Evolutionary conservation across 768 basidiomycete genomes (phyloP), one percentile per base, ranked within the genome.

Genomic region (Phylloporus rhodoxanthus): DNA sequence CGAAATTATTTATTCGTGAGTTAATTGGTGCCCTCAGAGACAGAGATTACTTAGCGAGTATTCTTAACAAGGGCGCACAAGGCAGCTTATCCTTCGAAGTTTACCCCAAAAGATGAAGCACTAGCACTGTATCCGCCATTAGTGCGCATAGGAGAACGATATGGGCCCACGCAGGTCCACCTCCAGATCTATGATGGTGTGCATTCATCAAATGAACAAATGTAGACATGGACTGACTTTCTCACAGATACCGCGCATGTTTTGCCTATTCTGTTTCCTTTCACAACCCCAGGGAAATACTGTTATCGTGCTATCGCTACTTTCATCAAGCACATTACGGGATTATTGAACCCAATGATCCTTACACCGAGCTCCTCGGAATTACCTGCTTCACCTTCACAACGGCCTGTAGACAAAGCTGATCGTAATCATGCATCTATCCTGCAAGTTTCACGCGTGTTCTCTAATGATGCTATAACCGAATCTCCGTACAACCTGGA

Each of bases 131-230:
- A 87, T 57, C 82, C 85, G 17, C 56, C 70, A 6, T 62, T 87
- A 20, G 60, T 71, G 8, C 77, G 72, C 10, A 81, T 85, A 52
- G 83, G 82, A 60, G 57, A 66, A 14, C 72, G 73, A 10, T 68
- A 69, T 55, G 63, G 67, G n/a, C 73, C 87, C 2, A 92, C 93
- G 1, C 75, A 84, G 48, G 91, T 95, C 15, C 93, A 97, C 70
- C 72, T 97, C 10, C 93, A 97, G 65, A 82, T 96, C 1, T 96
- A 92, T 61, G 93, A 97, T 61, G 91, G 90, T 77, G 23, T 23
- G 50, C 33, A 38, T 38, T 57, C 48, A 41, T 51, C 62, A 10
- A 65, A 60, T 13, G 14, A 20, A 40, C 8, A 50, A 65, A 23
- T 58, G 60, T 33, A 57, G 57, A 50, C 51, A 47, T 33, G 4